Base-by-base conservation (phyloP, 495 filamentous ascomycete species). In the Penicillium nucicola region DNA sequence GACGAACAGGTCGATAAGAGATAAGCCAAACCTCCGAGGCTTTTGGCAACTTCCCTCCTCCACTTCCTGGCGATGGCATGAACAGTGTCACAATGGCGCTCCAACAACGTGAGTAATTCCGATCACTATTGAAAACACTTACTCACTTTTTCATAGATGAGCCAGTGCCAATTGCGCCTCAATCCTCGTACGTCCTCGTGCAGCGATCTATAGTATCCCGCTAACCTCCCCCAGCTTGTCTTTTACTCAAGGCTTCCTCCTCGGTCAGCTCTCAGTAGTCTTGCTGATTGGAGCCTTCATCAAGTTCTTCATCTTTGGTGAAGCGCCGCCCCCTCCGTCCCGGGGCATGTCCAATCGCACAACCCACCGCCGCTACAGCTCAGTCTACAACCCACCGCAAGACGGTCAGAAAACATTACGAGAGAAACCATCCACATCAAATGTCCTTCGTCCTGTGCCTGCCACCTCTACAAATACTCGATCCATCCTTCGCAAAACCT, bases 271-370 rank as follows among this genome's bases (percentile, higher is more conserved):
- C 48, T 93, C 90, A 25, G 85, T 98, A 23, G 86, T 96, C 4
- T 75, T 97, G 22, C 72, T 97, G 47, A 83, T 97, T 51, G 89
- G 89, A 42, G 86, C 85, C 56, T 98, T 98, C 75, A 98, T 98
- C 70, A 96, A 95, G 70, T 98, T 96, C 82, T 98, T 98, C 83
- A 96, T 98, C 68, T 97, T 98, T 60, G 93, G 93, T 60, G 92
- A 98, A 62, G 80, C 89, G 22, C 90, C 92, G 0, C 87, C 86
- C 1, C 80, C 90, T 34, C 91, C 93, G 37, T 84, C 86, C 25
- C 84, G 86, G 41, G 86, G 87, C 19, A 80, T 87, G 39, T 82
- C 88, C 53, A 83, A 88, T 77, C 52, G 85, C 78, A 55, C 82
- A 76, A 64, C 73, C 45, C 70, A 77, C 62, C 69, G 67, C 67